These are phyloP conservation scores for Tanacetum coccineum DNA, from an alignment of 129 eudicot genomes.

Conservation along the genomic window DNA sequence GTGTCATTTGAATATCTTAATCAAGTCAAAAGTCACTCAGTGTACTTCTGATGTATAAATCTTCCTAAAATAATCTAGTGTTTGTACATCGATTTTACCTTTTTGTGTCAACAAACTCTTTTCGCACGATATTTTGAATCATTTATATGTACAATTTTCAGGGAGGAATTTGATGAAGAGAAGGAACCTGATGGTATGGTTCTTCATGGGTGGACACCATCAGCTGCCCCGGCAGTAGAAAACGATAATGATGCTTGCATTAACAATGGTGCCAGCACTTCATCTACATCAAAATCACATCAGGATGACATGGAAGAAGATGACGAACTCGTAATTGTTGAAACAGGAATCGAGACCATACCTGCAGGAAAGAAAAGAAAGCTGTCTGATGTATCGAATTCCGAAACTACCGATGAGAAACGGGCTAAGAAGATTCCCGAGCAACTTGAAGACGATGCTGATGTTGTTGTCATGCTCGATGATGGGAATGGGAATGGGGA, in stretches of 20 bases:
- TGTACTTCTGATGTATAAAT: no score
- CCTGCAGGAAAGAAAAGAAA: slow-evolving; percentile 65
- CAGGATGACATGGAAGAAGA: slow-evolving; percentile 39
- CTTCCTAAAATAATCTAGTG: no score
- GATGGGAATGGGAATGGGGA: slow-evolving; percentile 38
- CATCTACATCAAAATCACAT: slow-evolving; percentile 35
- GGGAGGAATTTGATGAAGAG: slow-evolving; percentile 98
- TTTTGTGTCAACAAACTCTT: no score
- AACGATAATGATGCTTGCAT: slow-evolving; percentile 28
- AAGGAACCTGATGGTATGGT: slow-evolving; percentile 96
- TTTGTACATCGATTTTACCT: no score
- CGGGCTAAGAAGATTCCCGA: slow-evolving; percentile 46
- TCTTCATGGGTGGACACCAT: slow-evolving; percentile 85
- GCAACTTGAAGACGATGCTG: slow-evolving; percentile 35
- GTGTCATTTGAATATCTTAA: not conserved
- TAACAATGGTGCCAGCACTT: slow-evolving; percentile 64
- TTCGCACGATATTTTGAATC: not conserved
- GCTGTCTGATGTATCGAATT: slow-evolving; percentile 40
- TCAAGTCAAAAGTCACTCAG: no score
- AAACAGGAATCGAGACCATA: slow-evolving; percentile 32
- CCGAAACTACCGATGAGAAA: slow-evolving; percentile 30
- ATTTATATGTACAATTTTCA: slow-evolving; percentile 19
- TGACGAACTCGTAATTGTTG: slow-evolving; percentile 42
- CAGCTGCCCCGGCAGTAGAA: slow-evolving; percentile 40
- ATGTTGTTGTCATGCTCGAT: slow-evolving; percentile 47